phyloP scores from a whole-genome alignment of 2,329 filamentous ascomycete species.

The Plenodomus tracheiphilus region DNA sequence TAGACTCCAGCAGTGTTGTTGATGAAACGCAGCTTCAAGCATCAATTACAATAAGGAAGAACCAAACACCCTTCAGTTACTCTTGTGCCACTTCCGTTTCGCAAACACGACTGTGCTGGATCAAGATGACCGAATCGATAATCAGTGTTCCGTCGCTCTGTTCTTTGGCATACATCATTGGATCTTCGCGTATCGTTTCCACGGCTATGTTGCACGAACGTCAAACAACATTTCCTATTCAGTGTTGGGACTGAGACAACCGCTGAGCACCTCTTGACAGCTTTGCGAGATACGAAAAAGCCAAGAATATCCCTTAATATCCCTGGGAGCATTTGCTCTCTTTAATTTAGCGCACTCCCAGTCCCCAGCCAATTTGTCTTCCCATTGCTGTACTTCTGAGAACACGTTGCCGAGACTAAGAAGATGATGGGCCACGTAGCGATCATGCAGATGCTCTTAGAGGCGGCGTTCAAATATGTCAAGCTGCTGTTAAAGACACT shows the following conservation, averaged over 20 bases:
- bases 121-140: not conserved
- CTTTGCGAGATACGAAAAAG: not conserved
- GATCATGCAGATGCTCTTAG: no score
- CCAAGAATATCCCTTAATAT: not conserved
- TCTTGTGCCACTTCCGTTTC: not conserved
- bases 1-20: no score
- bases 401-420: no score
- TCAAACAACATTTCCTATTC: not conserved
- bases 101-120: not conserved
- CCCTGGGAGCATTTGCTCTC: slow-evolving; percentile 6
- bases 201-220: not conserved
- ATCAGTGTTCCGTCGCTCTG: not conserved
- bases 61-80: not conserved
- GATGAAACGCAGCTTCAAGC: not conserved
- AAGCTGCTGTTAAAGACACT: no score
- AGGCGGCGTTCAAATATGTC: no score
- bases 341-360: slow-evolving; percentile 43
- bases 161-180: not conserved
- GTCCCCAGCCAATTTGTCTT: slow-evolving; percentile 41
- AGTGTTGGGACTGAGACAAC: not conserved
- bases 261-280: not conserved
- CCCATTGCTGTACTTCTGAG: slow-evolving; percentile 39
- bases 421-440: no score
- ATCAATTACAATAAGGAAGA: no score
- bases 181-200: not conserved